Evolutionary conservation across 225 moss, liverwort and hornwort genomes (phyloP).

Genomic region (Polytrichum formosum): DNA sequence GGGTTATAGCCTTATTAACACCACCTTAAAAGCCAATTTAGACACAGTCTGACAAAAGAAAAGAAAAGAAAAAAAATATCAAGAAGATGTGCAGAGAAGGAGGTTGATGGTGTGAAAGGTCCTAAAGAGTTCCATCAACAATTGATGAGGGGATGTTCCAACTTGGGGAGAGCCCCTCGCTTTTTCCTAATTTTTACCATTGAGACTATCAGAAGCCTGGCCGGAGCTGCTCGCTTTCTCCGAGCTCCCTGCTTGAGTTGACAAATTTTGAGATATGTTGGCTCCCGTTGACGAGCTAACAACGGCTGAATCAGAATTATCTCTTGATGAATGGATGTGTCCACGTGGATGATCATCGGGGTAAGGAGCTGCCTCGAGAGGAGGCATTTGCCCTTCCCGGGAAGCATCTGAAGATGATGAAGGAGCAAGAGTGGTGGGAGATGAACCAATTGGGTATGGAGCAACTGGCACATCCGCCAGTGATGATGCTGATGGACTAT

Average conservation of each 20-base stretch:
- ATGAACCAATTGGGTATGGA: conserved; percentile 77
- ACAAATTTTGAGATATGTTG: conserved; percentile 33
- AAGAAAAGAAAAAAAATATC: background rate
- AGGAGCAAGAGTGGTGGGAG: conserved; percentile 64
- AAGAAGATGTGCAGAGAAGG: conserved; percentile 18
- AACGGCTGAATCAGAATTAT: conserved; percentile 51
- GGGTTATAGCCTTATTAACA: conserved; percentile 62
- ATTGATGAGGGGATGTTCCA: no score
- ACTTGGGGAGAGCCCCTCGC: background rate
- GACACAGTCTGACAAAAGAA: conserved; percentile 37
- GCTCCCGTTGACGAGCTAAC: conserved; percentile 43
- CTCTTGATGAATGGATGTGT: conserved; percentile 41
- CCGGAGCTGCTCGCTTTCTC: conserved; percentile 39
- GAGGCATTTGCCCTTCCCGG: conserved; percentile 56
- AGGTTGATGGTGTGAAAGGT: background rate
- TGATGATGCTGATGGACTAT: conserved; percentile 94
- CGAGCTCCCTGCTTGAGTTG: conserved; percentile 47
- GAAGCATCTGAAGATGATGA: conserved; percentile 63
- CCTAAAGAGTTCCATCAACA: background rate
- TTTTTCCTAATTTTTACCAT: conserved; percentile 65
- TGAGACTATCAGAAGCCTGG: conserved; percentile 63
- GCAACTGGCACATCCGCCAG: conserved; percentile 93
- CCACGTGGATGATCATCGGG: conserved; percentile 53
- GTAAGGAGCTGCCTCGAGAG: conserved; percentile 52
- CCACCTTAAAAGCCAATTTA: conserved; percentile 60